Evolutionary conservation across 75 land plant species (phyloP).

Genomic region (Sequoia sempervirens): DNA sequence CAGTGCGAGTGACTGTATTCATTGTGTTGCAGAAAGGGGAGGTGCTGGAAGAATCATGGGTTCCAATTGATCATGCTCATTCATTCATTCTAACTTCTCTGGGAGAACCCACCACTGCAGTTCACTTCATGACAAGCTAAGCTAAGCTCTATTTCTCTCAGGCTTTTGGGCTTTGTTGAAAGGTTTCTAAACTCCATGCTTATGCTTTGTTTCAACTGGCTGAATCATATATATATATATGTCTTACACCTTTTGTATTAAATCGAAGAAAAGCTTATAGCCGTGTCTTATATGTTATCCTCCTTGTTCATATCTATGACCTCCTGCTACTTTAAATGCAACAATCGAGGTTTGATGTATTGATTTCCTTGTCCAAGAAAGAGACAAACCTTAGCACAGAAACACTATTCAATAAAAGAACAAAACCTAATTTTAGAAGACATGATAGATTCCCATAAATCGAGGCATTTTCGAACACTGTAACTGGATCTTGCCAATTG

Average conservation of each 20-base stretch:
- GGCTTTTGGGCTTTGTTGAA: not conserved
- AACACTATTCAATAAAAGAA: too few species aligned
- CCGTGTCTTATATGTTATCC: not conserved
- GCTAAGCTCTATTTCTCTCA: too few species aligned
- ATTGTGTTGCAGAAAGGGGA: not conserved
- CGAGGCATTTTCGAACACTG: too few species aligned
- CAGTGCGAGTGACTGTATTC: not conserved
- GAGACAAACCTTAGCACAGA: too few species aligned
- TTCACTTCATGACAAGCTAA: not conserved
- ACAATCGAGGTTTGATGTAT: too few species aligned
- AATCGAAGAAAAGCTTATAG: not conserved
- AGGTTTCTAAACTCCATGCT: not conserved
- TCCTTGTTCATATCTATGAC: not conserved
- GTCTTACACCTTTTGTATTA: not conserved
- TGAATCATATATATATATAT: not conserved
- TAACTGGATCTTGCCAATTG: too few species aligned
- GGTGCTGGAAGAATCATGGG: not conserved
- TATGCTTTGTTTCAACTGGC: not conserved
- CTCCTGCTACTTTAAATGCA: not conserved
- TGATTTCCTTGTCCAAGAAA: too few species aligned
- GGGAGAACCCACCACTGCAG: not conserved
- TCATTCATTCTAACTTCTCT: not conserved
- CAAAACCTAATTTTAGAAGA: too few species aligned
- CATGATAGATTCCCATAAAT: too few species aligned
- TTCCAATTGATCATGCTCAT: not conserved